These are phyloP conservation scores for Apiotrichum laibachii DNA, from an alignment of 1,284 basidiomycete species.

Conservation along the genomic window DNA sequence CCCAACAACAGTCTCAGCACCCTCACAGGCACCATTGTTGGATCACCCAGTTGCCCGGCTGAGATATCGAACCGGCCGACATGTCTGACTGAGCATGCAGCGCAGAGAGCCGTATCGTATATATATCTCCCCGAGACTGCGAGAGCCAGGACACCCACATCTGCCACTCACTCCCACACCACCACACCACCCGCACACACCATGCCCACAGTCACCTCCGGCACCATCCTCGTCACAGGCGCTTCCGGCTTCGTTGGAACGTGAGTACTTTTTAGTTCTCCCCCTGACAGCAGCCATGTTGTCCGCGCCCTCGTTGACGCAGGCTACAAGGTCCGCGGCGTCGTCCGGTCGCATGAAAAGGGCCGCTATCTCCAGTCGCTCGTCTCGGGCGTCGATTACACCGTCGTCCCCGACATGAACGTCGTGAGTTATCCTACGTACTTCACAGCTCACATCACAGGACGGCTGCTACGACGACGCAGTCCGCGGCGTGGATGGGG, in stretches of 20 bases:
- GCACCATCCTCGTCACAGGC: conserved; percentile 45
- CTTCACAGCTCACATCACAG: conserved; percentile 38
- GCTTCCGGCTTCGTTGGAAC: conserved; percentile 32
- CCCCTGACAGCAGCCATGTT: conserved; percentile 22
- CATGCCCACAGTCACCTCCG: conserved; percentile 53
- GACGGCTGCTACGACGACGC: conserved; percentile 66
- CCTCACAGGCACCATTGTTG: too few relatives aligned
- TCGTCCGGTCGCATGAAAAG: conserved; percentile 59
- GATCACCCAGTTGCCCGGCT: too few relatives aligned
- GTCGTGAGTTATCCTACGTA: conserved; percentile 44
- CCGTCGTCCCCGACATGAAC: conserved; percentile 60
- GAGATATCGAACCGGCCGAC: too few relatives aligned
- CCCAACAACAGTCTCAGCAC: too few relatives aligned
- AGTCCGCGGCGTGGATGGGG: conserved; percentile 63
- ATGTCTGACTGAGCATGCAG: too few relatives aligned
- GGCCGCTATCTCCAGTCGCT: conserved; percentile 55
- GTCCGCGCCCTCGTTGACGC: conserved; percentile 30
- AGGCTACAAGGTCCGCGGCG: conserved; percentile 56
- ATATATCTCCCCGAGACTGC: too few relatives aligned
- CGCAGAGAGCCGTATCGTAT: too few relatives aligned
- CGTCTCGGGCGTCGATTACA: conserved; percentile 55
- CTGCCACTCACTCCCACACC: neutral
- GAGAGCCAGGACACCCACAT: neutral
- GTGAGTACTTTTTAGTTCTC: neutral
- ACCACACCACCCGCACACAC: neutral